Evolutionary conservation across 1,284 basidiomycete species (phyloP).

Genomic region (Ceratobasidium sp.): DNA sequence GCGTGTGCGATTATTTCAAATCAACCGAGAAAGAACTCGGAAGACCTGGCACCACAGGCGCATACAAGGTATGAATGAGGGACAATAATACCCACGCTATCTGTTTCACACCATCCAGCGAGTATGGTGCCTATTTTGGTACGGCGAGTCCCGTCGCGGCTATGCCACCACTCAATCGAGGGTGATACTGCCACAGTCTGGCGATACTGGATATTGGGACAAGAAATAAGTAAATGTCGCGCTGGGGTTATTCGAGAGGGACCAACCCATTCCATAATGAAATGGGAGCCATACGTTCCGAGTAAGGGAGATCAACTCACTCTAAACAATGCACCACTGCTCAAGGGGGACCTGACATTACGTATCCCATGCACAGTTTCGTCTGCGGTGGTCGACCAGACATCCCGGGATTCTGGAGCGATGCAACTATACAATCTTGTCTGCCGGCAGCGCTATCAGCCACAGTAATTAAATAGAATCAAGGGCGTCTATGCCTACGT

Average conservation of each 20-base stretch:
- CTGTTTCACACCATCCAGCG: conserved; percentile 33
- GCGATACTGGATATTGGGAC: neutral
- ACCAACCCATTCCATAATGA: neutral
- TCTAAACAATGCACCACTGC: conserved; percentile 25
- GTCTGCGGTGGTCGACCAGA: conserved; percentile 30
- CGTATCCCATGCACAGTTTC: conserved; percentile 22
- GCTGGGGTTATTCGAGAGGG: neutral
- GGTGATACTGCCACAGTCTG: conserved; percentile 21
- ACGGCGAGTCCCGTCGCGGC: neutral
- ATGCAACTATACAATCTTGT: conserved; percentile 29
- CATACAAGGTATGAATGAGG: neutral
- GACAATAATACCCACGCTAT: conserved; percentile 5
- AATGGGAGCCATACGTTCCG: no score
- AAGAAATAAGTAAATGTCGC: neutral
- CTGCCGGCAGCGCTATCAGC: neutral
- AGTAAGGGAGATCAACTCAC: neutral
- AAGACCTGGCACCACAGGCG: neutral
- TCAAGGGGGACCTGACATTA: conserved; percentile 9
- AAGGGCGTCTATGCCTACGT: neutral
- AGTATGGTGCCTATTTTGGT: conserved; percentile 29
- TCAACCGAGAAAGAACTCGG: neutral
- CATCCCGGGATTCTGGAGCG: conserved; percentile 27
- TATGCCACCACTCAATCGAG: conserved; percentile 32
- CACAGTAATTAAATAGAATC: no score
- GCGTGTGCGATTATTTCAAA: neutral